A percentile compares a stretch with the other conserved stretches of the same genome.
Conservation (phyloP, 2,329 filamentous ascomycete species). For the Colletotrichum agaves region DNA sequence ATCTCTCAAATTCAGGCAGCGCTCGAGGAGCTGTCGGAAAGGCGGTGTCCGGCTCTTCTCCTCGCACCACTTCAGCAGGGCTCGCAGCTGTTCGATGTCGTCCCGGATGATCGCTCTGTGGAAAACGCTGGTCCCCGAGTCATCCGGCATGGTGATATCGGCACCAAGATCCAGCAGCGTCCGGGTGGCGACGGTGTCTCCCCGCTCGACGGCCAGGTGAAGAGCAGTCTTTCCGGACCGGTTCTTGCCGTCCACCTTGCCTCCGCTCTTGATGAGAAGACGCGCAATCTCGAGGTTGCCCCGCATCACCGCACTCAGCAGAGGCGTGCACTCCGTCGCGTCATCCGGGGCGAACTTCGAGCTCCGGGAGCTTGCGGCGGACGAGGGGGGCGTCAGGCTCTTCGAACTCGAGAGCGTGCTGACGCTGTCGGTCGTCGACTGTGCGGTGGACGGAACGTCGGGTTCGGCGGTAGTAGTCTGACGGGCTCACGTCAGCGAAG, state of each 20-base stretch:
- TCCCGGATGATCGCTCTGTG: conserved; percentile 6
- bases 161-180: conserved; percentile 13
- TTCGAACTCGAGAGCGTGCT: conserved; percentile 3
- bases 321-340: conserved; percentile 1
- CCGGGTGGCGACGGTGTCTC: conserved; percentile 10
- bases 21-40: background rate
- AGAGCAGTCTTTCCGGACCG: conserved; percentile 14
- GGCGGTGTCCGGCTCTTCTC: background rate
- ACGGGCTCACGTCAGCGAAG: background rate
- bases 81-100: conserved; percentile 16
- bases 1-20: conserved; percentile 14
- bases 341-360: background rate
- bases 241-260: conserved; percentile 6
- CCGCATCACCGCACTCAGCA: conserved; percentile 17
- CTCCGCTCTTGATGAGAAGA: conserved; percentile 8
- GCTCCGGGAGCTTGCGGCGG: background rate
- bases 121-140: background rate
- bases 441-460: background rate
- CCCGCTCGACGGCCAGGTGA: conserved; percentile 12
- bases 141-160: conserved; percentile 9
- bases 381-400: background rate
- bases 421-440: conserved; percentile 1
- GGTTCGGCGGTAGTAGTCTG: background rate
- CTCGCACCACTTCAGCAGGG: conserved; percentile 14
- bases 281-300: conserved; percentile 13